phyloP scores from a whole-genome alignment of 2,329 filamentous ascomycete genomes.

The Botrytis pseudocinerea region DNA sequence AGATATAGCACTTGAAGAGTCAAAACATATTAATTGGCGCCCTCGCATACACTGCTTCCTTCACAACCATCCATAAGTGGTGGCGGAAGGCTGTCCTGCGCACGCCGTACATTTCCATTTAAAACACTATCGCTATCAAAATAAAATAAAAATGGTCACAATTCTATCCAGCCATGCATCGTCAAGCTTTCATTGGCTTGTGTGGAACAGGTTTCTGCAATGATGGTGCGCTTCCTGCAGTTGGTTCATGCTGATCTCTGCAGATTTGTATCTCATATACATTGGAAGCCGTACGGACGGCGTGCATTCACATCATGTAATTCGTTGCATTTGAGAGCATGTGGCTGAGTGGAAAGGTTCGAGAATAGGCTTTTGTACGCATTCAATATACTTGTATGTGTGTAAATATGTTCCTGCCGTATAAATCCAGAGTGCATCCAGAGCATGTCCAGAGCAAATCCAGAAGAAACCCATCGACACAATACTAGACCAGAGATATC shows the following conservation, averaged over 20 bases:
- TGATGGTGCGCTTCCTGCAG: slow-evolving; percentile 10
- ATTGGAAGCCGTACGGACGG: not conserved
- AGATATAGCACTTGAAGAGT: not conserved
- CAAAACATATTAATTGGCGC: not conserved
- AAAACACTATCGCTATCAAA: not conserved
- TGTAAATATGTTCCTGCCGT: too few species aligned
- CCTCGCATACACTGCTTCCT: not conserved
- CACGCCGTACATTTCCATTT: not conserved
- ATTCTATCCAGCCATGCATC: not conserved
- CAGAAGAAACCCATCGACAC: not conserved
- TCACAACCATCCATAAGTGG: not conserved
- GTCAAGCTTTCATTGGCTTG: not conserved
- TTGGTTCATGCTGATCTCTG: slow-evolving; percentile 1
- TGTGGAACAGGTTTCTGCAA: not conserved
- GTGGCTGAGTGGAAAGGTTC: not conserved
- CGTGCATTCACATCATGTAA: too few species aligned
- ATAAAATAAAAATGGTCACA: not conserved
- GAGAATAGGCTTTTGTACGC: not conserved
- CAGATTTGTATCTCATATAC: not conserved
- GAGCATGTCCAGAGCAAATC: too few species aligned
- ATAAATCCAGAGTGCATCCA: too few species aligned
- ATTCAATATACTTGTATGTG: too few species aligned
- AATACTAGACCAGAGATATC: not conserved
- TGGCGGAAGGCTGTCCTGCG: not conserved
- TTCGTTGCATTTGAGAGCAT: not conserved